Percentiles rank a stretch among this genome's conserved stretches.
phyloP scores from a whole-genome alignment of 768 basidiomycete genomes.

The Lactifluus echinatus region DNA sequence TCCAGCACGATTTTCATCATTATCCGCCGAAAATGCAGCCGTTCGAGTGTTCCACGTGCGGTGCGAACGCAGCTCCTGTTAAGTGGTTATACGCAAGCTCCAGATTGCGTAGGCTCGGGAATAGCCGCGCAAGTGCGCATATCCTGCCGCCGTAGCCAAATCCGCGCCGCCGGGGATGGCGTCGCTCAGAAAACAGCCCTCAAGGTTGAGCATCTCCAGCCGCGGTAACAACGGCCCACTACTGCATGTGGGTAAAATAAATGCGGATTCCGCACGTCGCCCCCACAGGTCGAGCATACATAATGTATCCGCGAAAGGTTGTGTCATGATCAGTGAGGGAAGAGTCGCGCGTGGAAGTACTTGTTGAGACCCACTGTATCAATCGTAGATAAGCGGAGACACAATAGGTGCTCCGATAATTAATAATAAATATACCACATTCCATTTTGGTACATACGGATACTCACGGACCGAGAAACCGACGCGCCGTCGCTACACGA shows the following conservation, averaged over 20 bases:
- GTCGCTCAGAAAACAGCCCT: conserved; percentile 64
- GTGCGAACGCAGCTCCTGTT: conserved; percentile 47
- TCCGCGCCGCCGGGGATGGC: conserved; percentile 37
- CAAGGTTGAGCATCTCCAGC: conserved; percentile 66
- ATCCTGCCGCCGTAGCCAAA: conserved; percentile 48
- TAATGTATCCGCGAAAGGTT: conserved; percentile 21
- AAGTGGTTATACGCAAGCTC: conserved; percentile 71
- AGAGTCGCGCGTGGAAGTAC: conserved; percentile 15
- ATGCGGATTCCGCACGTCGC: conserved; percentile 57
- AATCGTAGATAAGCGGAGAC: too few relatives aligned
- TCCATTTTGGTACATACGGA: too few relatives aligned
- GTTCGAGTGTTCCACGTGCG: conserved; percentile 37
- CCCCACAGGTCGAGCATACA: conserved; percentile 49
- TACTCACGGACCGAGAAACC: too few relatives aligned
- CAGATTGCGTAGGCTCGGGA: conserved; percentile 60
- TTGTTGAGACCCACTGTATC: too few relatives aligned
- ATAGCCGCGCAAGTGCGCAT: conserved; percentile 50
- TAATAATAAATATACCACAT: too few relatives aligned
- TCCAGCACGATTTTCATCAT: conserved; percentile 36
- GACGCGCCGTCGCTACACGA: too few relatives aligned
- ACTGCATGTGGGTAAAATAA: conserved; percentile 39
- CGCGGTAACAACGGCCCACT: conserved; percentile 43
- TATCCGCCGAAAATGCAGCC: conserved; percentile 38
- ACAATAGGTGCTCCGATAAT: too few relatives aligned
- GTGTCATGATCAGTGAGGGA: conserved; percentile 15